Conservation (phyloP, 2,329 filamentous ascomycete species). For the Neonectria magnoliae region DNA sequence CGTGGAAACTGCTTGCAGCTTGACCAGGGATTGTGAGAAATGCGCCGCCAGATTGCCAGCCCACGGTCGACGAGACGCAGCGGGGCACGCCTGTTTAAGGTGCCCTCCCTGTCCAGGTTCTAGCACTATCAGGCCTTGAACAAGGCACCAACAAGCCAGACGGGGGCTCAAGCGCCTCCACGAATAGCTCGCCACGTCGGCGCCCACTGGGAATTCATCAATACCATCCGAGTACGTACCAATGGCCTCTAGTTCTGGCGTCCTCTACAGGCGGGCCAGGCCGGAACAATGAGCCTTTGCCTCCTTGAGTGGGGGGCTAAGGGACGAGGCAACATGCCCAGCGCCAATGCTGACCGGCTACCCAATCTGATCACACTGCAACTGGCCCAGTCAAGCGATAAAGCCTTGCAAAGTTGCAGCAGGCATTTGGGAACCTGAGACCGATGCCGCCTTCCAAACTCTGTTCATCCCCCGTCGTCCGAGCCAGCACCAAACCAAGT, state of each 20-base stretch:
- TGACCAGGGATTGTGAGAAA: conserved; percentile 13
- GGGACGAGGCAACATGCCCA: conserved; percentile 4
- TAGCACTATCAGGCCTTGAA: conserved; percentile 16
- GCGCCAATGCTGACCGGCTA: conserved; percentile 13
- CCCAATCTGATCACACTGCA: neutral
- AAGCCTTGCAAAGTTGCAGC: conserved; percentile 6
- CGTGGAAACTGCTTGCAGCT: conserved; percentile 1
- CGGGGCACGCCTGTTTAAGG: conserved; percentile 9
- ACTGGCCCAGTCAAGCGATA: neutral
- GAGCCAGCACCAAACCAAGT: neutral
- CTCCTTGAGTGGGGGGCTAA: conserved; percentile 12
- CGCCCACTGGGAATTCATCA: conserved; percentile 25
- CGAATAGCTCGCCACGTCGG: conserved; percentile 35
- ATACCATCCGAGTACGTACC: conserved; percentile 21
- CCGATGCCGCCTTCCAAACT: conserved; percentile 7
- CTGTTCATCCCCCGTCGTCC: neutral
- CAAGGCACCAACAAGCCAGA: conserved; percentile 1
- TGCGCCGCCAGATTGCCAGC: conserved; percentile 19
- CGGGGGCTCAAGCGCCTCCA: conserved; percentile 24
- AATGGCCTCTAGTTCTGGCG: conserved; percentile 21
- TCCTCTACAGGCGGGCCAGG: neutral
- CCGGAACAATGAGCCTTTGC: conserved; percentile 4
- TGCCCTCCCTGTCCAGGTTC: conserved; percentile 12
- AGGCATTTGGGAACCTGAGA: neutral
- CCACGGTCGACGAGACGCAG: neutral